Evolutionary conservation across 352 stramenopile genomes (phyloP), one percentile per base, ranked within the genome.

Genomic region (Phytophthora foliorum): DNA sequence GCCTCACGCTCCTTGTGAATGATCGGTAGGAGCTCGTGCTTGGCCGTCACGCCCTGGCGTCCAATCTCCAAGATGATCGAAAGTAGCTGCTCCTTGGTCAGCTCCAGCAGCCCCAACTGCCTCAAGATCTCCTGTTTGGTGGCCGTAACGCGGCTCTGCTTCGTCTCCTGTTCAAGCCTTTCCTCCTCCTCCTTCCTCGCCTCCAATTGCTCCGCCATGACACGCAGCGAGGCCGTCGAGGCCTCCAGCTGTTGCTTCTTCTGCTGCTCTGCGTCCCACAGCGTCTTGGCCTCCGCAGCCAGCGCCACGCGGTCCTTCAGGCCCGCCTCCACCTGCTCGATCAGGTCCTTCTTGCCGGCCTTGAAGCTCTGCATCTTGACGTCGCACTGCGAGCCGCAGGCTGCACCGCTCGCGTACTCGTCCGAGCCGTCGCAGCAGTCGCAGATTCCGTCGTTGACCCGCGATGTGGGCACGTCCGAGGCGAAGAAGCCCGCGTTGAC

Each of bases 361-460:
- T 75, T 60, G 48, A 91, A 90, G 29, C 95, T 51, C 38, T 70
- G 39, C 54, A 81, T 67, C 32, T 74, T 38, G 14, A 64, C 24
- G 0, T 42, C 45, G 24, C 87, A 94, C 13, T 67, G 56, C 14
- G 86, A 65, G 2, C 41, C 17, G 32, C 87, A 95, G 5, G 50
- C 80, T 54, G 46, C 80, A 56, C 57, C 74, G 6, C 69, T 74
- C 1, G 59, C 24, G 14, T 67, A 56, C 61, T 99, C 97, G 70
- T 99, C 97, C 36, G 85, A 92, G 16, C 95, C 97, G 79, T 99
- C 97, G 70, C 97, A 99, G 74, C 97, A 99, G 88, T 99, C 97
- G 72, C 97, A 99, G 41, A 99, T 83, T 16, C 93, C 95, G 77
- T 99, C 97, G 21, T 92, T 67, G 0, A 99, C 77, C 25, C 88